phyloP scores from a whole-genome alignment of 768 basidiomycete species.

The Sarcodon aspratus region DNA sequence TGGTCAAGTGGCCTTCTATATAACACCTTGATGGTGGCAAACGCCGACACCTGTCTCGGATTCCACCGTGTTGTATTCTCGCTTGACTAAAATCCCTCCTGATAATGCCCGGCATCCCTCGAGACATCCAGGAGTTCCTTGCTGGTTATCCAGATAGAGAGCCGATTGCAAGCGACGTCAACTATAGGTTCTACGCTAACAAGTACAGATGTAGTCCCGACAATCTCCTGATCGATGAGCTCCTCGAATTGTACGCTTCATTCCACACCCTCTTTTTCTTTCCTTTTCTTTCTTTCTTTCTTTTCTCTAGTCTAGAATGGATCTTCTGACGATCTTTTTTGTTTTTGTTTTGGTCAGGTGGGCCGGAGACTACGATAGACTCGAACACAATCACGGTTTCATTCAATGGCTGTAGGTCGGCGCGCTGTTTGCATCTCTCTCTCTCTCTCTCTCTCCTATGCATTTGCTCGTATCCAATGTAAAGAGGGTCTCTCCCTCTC shows the following conservation, averaged over 20 bases:
- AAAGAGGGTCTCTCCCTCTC: neutral
- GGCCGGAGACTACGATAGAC: slow-evolving; percentile 45
- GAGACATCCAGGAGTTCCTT: slow-evolving; percentile 46
- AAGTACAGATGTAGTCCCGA: slow-evolving; percentile 47
- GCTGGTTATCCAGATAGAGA: slow-evolving; percentile 33
- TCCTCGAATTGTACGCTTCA: slow-evolving; percentile 40
- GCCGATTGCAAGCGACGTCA: slow-evolving; percentile 16
- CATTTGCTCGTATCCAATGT: neutral
- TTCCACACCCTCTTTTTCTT: neutral
- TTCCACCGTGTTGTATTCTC: no score
- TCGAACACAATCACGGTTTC: slow-evolving; percentile 62
- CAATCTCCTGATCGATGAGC: slow-evolving; percentile 46
- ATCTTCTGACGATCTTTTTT: no score
- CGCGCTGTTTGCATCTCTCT: neutral
- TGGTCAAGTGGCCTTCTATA: no score
- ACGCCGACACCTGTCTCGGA: no score
- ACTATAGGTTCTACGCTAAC: slow-evolving; percentile 55
- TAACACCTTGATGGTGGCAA: no score
- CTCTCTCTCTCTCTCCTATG: no score
- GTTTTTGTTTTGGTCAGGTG: slow-evolving; percentile 35
- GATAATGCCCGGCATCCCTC: slow-evolving; percentile 23
- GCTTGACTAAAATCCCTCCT: no score
- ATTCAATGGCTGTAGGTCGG: slow-evolving; percentile 68
- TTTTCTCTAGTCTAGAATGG: no score
- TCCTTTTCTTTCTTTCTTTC: neutral